These are phyloP conservation scores for Hericium erinaceus DNA, from an alignment of 768 basidiomycete genomes.

Conservation along the genomic window DNA sequence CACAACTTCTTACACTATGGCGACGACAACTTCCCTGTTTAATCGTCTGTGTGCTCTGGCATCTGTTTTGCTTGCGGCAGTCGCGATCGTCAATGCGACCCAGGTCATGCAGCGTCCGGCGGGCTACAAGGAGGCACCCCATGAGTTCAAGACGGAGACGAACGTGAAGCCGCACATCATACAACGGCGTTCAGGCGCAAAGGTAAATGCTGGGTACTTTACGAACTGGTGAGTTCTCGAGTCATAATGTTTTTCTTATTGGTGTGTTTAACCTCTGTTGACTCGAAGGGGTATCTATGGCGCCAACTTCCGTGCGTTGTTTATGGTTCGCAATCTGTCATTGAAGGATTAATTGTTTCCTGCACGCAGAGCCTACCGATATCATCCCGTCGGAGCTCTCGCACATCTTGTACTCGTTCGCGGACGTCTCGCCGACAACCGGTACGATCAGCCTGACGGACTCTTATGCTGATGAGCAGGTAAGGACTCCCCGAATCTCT, in stretches of 20 bases:
- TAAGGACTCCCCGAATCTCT: slow-evolving; percentile 14
- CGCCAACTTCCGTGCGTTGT: slow-evolving; percentile 49
- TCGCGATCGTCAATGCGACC: slow-evolving; percentile 1
- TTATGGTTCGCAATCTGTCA: background rate
- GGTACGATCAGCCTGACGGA: slow-evolving; percentile 64
- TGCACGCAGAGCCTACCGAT: slow-evolving; percentile 50
- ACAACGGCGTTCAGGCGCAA: slow-evolving; percentile 8
- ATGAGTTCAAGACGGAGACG: slow-evolving; percentile 4
- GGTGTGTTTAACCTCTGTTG: background rate
- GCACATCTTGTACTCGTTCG: slow-evolving; percentile 76
- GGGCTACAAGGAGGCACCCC: slow-evolving; percentile 1
- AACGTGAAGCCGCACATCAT: background rate
- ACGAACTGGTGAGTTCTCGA: slow-evolving; percentile 24
- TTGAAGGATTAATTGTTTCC: background rate
- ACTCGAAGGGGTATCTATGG: slow-evolving; percentile 46
- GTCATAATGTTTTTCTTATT: background rate
- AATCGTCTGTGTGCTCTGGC: background rate
- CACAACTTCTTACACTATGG: background rate
- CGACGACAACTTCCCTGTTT: background rate
- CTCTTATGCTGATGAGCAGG: slow-evolving; percentile 64
- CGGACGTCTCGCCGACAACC: slow-evolving; percentile 52
- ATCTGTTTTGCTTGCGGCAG: background rate
- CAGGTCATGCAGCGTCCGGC: slow-evolving; percentile 5
- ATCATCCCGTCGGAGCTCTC: slow-evolving; percentile 53
- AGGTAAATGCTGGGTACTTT: slow-evolving; percentile 28